Conservation (phyloP, 495 filamentous ascomycete genomes). For the Hypoxylon lenormandii region DNA sequence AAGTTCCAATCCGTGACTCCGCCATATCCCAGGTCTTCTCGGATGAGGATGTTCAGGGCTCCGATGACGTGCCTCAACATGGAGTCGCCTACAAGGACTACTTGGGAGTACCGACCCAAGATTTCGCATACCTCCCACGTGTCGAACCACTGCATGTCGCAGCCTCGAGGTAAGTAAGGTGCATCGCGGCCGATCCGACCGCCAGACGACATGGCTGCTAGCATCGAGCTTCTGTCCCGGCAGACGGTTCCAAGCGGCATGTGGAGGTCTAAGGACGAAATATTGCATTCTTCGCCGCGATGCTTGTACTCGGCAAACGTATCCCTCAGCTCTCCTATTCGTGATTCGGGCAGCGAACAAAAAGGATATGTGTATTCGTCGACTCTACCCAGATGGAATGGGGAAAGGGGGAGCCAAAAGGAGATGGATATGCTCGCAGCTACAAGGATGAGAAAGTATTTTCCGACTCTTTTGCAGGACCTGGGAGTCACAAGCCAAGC, state of each 20-base stretch:
- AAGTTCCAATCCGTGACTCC: conserved; percentile 69
- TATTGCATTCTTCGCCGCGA: conserved; percentile 54
- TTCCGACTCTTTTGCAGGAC: conserved; percentile 6
- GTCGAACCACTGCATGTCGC: conserved; percentile 66
- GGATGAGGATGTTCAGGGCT: conserved; percentile 63
- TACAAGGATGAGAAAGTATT: conserved; percentile 16
- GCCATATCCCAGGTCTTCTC: conserved; percentile 65
- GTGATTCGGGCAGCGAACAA: conserved; percentile 18
- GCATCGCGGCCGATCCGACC: conserved; percentile 64
- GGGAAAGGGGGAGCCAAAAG: conserved; percentile 3
- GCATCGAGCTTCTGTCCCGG: conserved; percentile 54
- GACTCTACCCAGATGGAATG: not conserved
- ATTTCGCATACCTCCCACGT: conserved; percentile 65
- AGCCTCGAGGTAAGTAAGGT: conserved; percentile 62
- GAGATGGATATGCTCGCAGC: not conserved
- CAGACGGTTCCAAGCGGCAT: conserved; percentile 61
- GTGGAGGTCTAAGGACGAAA: conserved; percentile 65
- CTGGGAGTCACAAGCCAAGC: conserved; percentile 25
- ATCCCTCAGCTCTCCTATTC: conserved; percentile 33
- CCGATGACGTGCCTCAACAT: conserved; percentile 68
- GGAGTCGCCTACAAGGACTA: conserved; percentile 64
- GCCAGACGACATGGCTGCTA: conserved; percentile 65
- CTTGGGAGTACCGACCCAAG: conserved; percentile 61
- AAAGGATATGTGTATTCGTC: conserved; percentile 20
- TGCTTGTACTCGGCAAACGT: conserved; percentile 43